phyloP scores from a whole-genome alignment of 2,329 filamentous ascomycete species.

The Myotisia sp. region DNA sequence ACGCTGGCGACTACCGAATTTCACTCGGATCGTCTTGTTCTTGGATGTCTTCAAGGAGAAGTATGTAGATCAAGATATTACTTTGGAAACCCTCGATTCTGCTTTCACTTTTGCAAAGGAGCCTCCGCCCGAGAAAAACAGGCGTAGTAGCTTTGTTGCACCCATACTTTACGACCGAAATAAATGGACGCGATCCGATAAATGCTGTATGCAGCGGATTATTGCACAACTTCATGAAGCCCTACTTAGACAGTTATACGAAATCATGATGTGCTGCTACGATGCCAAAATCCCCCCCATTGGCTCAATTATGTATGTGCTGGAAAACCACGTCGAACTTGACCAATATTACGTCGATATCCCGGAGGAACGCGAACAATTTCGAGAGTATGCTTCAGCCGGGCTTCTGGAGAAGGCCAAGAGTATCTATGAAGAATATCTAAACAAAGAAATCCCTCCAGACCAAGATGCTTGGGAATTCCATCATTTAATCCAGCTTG shows the following conservation, averaged over 20 bases:
- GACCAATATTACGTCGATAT: conserved; percentile 63
- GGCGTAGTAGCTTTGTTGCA: conserved; percentile 36
- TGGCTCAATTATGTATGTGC: conserved; percentile 61
- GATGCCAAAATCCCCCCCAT: conserved; percentile 74
- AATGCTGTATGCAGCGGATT: conserved; percentile 57
- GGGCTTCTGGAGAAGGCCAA: conserved; percentile 60
- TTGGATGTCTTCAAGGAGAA: conserved; percentile 75
- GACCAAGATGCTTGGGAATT: conserved; percentile 79
- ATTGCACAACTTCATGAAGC: conserved; percentile 64
- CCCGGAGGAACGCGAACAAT: conserved; percentile 56
- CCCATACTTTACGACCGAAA: conserved; percentile 42
- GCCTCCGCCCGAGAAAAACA: conserved; percentile 47
- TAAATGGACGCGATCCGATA: conserved; percentile 57
- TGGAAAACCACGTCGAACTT: conserved; percentile 67
- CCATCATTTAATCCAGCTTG: conserved; percentile 75
- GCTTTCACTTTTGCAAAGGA: conserved; percentile 73
- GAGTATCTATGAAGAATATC: conserved; percentile 63
- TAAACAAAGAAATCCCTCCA: conserved; percentile 66
- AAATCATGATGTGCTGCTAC: conserved; percentile 75
- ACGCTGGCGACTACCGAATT: conserved; percentile 79
- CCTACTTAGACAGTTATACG: conserved; percentile 72
- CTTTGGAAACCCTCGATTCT: conserved; percentile 65
- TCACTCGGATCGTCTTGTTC: conserved; percentile 63
- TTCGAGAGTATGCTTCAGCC: conserved; percentile 55
- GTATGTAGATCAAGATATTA: conserved; percentile 69